Percentiles rank a stretch among this genome's conserved stretches.
phyloP scores from a whole-genome alignment of 257 asterid genomes.

The Verbena officinalis region DNA sequence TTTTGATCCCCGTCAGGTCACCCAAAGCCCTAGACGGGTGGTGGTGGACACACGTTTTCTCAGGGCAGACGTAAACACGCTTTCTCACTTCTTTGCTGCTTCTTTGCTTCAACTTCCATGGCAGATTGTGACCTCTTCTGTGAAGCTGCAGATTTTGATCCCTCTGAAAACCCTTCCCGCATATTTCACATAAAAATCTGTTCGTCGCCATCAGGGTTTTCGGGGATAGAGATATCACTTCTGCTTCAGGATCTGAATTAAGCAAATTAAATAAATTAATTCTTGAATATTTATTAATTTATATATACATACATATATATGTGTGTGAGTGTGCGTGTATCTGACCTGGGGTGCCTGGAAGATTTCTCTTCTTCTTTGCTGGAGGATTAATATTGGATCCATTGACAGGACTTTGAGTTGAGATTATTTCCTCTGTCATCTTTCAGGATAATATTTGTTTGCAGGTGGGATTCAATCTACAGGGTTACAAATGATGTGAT shows the following conservation, averaged over 20 bases:
- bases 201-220: slow-evolving; percentile 93
- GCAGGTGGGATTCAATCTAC: slow-evolving; percentile 1
- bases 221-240: slow-evolving; percentile 86
- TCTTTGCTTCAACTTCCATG: slow-evolving; percentile 94
- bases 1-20: slow-evolving; percentile 89
- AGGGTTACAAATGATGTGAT: slow-evolving; percentile 1
- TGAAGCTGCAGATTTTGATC: slow-evolving; percentile 92
- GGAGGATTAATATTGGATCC: slow-evolving; percentile 69
- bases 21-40: slow-evolving; percentile 90
- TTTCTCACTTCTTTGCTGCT: slow-evolving; percentile 65
- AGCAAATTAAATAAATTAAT: background rate
- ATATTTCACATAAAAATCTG: slow-evolving; percentile 81
- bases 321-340: background rate
- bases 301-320: too few species aligned
- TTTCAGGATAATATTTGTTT: slow-evolving; percentile 7
- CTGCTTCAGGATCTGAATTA: slow-evolving; percentile 83
- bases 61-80: slow-evolving; percentile 93
- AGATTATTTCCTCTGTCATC: slow-evolving; percentile 67
- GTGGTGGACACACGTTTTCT: slow-evolving; percentile 74
- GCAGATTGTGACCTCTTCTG: slow-evolving; percentile 87
- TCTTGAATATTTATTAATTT: too few species aligned
- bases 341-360: slow-evolving; percentile 91
- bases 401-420: slow-evolving; percentile 41
- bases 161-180: slow-evolving; percentile 95
- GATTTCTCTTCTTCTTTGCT: slow-evolving; percentile 83